These are phyloP conservation scores for Globisporangium mamillatum DNA, from an alignment of 352 stramenopile species.

Conservation along the genomic window DNA sequence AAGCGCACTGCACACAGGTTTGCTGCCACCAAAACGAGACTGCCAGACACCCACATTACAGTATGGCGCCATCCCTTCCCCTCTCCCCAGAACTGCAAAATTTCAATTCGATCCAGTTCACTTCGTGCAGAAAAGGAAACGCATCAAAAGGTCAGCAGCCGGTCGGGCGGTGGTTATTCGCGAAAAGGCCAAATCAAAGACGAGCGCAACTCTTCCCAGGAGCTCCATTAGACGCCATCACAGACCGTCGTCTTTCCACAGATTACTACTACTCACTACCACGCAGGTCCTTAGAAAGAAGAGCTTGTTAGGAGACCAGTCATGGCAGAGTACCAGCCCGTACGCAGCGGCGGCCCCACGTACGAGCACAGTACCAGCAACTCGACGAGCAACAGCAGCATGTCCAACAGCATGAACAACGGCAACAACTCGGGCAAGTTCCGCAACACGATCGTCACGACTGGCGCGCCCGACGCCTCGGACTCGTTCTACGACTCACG, in stretches of 20 bases:
- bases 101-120: slow-evolving; percentile 2
- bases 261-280: not conserved
- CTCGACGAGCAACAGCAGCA: not conserved
- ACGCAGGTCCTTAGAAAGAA: not conserved
- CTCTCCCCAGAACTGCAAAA: not conserved
- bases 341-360: not conserved
- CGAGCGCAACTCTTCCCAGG: not conserved
- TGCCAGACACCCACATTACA: not conserved
- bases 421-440: slow-evolving; percentile 6
- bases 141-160: not conserved
- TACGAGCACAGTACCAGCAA: not conserved
- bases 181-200: not conserved
- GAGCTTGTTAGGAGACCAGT: not conserved
- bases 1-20: not conserved
- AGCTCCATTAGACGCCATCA: not conserved
- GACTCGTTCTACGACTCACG: slow-evolving; percentile 7
- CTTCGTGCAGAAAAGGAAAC: not conserved
- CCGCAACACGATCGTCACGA: slow-evolving; percentile 8
- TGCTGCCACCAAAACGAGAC: not conserved
- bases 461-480: not conserved
- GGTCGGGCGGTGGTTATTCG: not conserved
- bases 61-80: not conserved
- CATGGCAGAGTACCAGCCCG: slow-evolving; percentile 1
- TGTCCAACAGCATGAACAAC: not conserved
- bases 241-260: not conserved